Evolutionary conservation across 306 rosid genomes (phyloP).

Genomic region (Glycine latifolia): DNA sequence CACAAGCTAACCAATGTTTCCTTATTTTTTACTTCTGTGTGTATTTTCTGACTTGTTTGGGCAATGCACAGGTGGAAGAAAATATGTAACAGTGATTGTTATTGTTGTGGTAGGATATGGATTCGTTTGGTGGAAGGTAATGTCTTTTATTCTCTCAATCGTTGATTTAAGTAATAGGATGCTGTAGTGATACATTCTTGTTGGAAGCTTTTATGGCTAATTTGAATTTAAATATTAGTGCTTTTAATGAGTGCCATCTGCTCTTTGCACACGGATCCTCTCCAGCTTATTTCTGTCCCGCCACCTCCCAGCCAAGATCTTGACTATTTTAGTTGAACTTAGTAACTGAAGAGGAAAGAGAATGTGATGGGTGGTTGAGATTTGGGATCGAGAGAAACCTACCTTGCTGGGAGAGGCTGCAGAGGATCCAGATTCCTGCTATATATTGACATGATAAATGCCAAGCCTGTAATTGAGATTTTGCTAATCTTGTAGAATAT

Average conservation of each 20-base stretch:
- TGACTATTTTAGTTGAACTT: background rate
- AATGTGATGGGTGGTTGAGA: background rate
- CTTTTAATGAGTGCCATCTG: conserved; percentile 2
- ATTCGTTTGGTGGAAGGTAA: conserved; percentile 95
- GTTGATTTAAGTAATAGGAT: conserved; percentile 39
- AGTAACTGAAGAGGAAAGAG: background rate
- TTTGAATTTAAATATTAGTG: conserved; percentile 15
- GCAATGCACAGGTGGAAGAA: conserved; percentile 64
- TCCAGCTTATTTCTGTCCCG: background rate
- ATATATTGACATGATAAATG: background rate
- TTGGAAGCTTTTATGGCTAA: conserved; percentile 29
- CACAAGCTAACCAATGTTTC: conserved; percentile 8
- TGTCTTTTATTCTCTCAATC: conserved; percentile 32
- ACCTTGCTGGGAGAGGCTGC: background rate
- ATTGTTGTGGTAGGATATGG: conserved; percentile 81
- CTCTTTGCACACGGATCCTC: background rate
- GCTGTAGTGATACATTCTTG: conserved; percentile 16
- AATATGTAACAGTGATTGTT: conserved; percentile 70
- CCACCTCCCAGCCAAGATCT: background rate
- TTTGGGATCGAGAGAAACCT: background rate
- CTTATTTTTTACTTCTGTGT: conserved; percentile 23
- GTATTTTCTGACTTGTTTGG: conserved; percentile 48
- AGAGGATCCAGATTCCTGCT: background rate
- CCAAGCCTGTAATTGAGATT: background rate
- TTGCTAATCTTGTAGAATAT: conserved; percentile 6